Base-by-base conservation (phyloP, 2,329 filamentous ascomycete species). In the Coleophoma crateriformis region DNA sequence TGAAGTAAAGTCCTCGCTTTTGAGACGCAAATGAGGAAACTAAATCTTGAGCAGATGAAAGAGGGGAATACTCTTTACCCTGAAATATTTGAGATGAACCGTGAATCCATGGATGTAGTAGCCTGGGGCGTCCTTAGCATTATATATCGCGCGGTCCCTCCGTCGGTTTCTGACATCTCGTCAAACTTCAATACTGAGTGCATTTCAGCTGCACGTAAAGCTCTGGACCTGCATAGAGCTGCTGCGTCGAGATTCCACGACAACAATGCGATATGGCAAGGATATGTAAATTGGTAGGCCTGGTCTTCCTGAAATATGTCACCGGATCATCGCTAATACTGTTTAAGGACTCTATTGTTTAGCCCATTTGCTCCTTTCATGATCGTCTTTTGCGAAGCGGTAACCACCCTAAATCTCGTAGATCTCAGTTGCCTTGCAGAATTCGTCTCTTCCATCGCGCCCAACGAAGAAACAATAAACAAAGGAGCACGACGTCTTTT, bases 401-500 rank as follows among this genome's bases (percentile, higher is more conserved):
- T 51, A 47, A 66, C 70, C 46, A 65, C 67, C 4, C 67, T 65
- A 33, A 64, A 72, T 20, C 51, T 56, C 22, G 57, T 59, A 12
- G 74, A 77, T 48, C 67, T 77, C 4, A 47, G 59, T 17, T 65
- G 65, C 2, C 66, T 77, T 1, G 64, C 68, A 33, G 67, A 70
- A 2, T 75, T 76, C 47, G 67, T 74, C 0, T 67, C 69, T 20
- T 67, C 67, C 38, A 64, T 64, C 0, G 60, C 71, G 8, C 76
- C 73, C 33, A 38, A 14, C 13, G 35, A 14, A 38, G 35, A 38
- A 38, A 17, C 35, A 38, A n/a, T 27, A 2, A 27, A 27, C 27
- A 38, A 38, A 38, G 35, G 35, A 13, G 15, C 14, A n/a, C 35
- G 8, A 6, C 35, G 35, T 17, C 35, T 38, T 14, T 38, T n/a